Conservation (phyloP, 164 flowering plant genomes). For the Protea cynaroides region DNA sequence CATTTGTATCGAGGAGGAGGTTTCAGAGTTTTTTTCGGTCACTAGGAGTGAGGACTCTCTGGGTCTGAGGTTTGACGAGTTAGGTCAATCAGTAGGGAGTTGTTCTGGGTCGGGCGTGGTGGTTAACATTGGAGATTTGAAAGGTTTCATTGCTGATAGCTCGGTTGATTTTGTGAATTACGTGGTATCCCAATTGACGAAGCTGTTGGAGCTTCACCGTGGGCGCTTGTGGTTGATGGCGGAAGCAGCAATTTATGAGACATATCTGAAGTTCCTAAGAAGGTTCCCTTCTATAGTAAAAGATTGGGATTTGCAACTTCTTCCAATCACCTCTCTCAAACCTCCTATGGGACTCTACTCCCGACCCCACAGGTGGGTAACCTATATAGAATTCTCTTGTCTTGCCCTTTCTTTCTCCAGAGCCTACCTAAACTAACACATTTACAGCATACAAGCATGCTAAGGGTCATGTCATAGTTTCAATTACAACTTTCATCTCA, state of each 20-base stretch:
- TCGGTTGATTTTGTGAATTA: constrained; percentile 20
- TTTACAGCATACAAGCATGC: neutral
- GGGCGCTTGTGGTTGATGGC: constrained; percentile 71
- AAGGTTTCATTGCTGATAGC: constrained; percentile 28
- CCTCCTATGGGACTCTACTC: constrained; percentile 36
- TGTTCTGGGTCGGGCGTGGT: constrained; percentile 45
- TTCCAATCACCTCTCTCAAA: constrained; percentile 63
- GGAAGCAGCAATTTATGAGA: constrained; percentile 49
- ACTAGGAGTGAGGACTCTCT: constrained; percentile 22
- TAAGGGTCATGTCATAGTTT: neutral
- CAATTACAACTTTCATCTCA: too few relatives aligned
- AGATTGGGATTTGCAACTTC: constrained; percentile 79
- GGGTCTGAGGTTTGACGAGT: constrained; percentile 38
- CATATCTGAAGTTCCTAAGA: constrained; percentile 48
- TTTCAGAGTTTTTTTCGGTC: constrained; percentile 24
- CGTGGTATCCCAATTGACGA: constrained; percentile 41
- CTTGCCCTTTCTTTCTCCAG: neutral
- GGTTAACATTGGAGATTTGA: constrained; percentile 68
- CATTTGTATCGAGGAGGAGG: constrained; percentile 39
- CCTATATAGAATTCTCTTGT: neutral
- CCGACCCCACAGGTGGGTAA: constrained; percentile 46
- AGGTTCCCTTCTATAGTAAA: constrained; percentile 66
- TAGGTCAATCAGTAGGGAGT: constrained; percentile 24
- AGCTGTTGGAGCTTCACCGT: constrained; percentile 35
- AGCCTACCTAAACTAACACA: neutral